Evolutionary conservation across 805 yeast species (phyloP).

Genomic region (Sugiyamaella boreocaroliniensis): DNA sequence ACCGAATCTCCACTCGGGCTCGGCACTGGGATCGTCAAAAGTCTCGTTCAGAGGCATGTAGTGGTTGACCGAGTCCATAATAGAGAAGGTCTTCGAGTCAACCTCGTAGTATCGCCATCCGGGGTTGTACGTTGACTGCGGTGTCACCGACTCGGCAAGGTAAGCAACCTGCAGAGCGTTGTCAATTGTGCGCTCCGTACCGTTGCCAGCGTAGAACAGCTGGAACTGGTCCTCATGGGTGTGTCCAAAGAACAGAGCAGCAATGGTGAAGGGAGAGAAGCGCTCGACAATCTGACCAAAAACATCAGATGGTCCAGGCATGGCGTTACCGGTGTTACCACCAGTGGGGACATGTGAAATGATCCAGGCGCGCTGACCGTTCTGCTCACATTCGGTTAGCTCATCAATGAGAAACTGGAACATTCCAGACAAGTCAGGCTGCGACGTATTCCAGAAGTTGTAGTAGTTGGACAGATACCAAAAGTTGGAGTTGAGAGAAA

Average conservation of each 20-base stretch:
- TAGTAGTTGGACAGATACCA: conserved; percentile 61
- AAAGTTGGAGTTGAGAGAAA: conserved; percentile 59
- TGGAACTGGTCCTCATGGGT: conserved; percentile 65
- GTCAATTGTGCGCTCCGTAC: conserved; percentile 27
- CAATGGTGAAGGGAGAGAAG: conserved; percentile 62
- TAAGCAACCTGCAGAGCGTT: conserved; percentile 46
- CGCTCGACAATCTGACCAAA: conserved; percentile 55
- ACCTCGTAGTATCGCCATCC: conserved; percentile 68
- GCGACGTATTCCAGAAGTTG: conserved; percentile 42
- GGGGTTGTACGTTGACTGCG: conserved; percentile 54
- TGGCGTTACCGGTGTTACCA: conserved; percentile 44
- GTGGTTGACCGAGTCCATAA: conserved; percentile 53
- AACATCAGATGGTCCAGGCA: conserved; percentile 54
- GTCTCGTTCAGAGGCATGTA: conserved; percentile 43
- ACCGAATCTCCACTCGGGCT: conserved; percentile 56
- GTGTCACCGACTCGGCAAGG: conserved; percentile 62
- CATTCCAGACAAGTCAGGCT: conserved; percentile 58
- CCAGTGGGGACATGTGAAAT: conserved; percentile 59
- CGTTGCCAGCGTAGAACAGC: conserved; percentile 46
- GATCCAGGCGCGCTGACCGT: conserved; percentile 62
- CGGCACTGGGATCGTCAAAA: conserved; percentile 22
- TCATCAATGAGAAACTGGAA: conserved; percentile 57
- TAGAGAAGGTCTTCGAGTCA: conserved; percentile 52
- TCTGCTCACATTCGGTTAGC: conserved; percentile 48
- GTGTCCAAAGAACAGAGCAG: conserved; percentile 65